Evolutionary conservation across 2,329 filamentous ascomycete genomes (phyloP), one percentile per base, ranked within the genome.

Genomic region (Phoma sp.): DNA sequence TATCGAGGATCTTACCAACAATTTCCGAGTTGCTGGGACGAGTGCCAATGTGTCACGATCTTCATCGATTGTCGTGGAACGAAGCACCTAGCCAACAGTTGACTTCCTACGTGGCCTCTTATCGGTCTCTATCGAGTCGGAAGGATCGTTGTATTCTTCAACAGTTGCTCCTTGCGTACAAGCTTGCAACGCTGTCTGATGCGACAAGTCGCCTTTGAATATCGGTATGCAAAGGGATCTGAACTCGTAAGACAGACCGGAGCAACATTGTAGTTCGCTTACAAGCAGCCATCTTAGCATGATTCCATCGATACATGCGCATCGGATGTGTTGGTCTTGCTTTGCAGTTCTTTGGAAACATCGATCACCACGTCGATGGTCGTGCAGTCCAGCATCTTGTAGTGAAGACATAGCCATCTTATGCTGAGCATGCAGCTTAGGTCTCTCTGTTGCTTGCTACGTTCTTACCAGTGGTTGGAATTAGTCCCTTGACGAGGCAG

Each of bases 61-160:
- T 51, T 55, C 52, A 57, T 57, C 39, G 54, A 57, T 52, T 57
- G 48, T 44, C 39, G 54, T 57, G 54, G 22, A 57, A 57, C 54
- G 54, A 48, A 25, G 43, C 31, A 51, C 43, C 15, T 43, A 27
- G 22, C 31, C 25, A 46, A 38, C 37, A 8, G 24, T 55, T 51
- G 37, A 46, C 24, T 51, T 36, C 21, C 31, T 50, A 55, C 52
- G 41, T 55, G 52, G 41, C 52, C 10, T 27, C 19, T 32, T 8
- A 17, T 24, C 13, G 37, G 33, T 51, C 52, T 45, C 24, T 32
- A 36, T 45, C 22, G 19, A 37, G 32, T 27, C 33, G 9, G 37
- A 36, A 41, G 41, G 36, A 55, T 55, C 21, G 24, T 41, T 46
- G 32, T 41, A 29, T 46, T 38, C 25, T 38, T 33, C 32, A 55